Percentiles rank a stretch among this genome's conserved stretches.
Conservation (phyloP, 257 asterid species). For the Anisodus tanguticus region DNA sequence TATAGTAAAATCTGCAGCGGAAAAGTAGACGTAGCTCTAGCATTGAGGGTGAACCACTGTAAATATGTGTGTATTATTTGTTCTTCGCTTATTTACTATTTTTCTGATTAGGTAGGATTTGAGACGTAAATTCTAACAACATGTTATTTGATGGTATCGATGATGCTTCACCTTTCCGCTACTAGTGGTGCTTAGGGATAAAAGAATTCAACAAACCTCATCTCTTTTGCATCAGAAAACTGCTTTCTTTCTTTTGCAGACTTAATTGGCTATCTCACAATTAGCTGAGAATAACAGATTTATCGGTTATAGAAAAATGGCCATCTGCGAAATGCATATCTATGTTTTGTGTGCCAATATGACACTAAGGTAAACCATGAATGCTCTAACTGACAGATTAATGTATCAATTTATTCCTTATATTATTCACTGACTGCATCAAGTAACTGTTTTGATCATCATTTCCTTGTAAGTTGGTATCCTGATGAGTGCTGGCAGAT, state of each 20-base stretch:
- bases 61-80: too few relatives aligned
- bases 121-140: too few relatives aligned
- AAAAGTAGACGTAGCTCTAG: too few relatives aligned
- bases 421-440: background rate
- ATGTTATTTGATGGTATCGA: background rate
- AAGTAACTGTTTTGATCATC: background rate
- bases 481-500: too few relatives aligned
- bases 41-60: too few relatives aligned
- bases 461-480: background rate
- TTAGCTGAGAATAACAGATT: too few relatives aligned
- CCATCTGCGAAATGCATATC: background rate
- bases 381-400: too few relatives aligned
- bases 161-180: background rate
- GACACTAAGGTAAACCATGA: background rate
- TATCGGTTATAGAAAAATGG: background rate
- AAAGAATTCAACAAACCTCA: background rate
- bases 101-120: too few relatives aligned
- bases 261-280: background rate
- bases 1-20: too few relatives aligned
- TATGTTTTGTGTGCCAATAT: background rate
- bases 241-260: background rate
- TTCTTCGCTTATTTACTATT: too few relatives aligned
- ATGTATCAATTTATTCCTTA: background rate
- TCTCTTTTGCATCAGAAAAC: background rate
- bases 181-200: background rate